Percentiles rank a stretch among this genome's conserved stretches.
phyloP scores from a whole-genome alignment of 331 rosid genomes.

The Dryas integrifolia region DNA sequence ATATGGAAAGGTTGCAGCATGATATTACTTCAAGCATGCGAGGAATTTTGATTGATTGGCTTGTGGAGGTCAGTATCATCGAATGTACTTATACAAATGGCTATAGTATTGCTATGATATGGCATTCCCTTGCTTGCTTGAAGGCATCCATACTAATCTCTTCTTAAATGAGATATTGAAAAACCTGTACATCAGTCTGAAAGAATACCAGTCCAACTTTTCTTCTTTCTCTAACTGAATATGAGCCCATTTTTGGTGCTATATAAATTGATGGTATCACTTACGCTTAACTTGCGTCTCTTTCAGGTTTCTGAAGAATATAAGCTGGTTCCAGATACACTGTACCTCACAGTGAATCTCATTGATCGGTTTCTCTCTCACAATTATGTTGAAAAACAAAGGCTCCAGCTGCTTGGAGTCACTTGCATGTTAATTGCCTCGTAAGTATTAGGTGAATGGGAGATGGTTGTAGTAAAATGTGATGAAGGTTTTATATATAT shows the following conservation, averaged over 20 bases:
- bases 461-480: constrained; percentile 12
- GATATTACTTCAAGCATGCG: constrained; percentile 80
- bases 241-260: neutral
- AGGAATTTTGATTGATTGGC: constrained; percentile 84
- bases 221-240: neutral
- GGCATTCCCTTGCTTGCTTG: constrained; percentile 2
- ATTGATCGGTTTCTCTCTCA: constrained; percentile 85
- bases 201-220: neutral
- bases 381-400: constrained; percentile 51
- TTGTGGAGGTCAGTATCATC: constrained; percentile 72
- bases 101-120: neutral
- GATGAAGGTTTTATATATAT: constrained; percentile 1
- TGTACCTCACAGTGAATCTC: constrained; percentile 85
- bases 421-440: constrained; percentile 87
- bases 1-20: constrained; percentile 71
- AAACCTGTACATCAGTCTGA: neutral
- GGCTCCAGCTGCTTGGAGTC: constrained; percentile 85
- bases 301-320: constrained; percentile 91
- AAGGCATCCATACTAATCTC: neutral
- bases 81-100: neutral
- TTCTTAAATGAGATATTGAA: neutral
- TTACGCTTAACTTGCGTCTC: constrained; percentile 6
- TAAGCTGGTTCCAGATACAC: constrained; percentile 82
- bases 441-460: constrained; percentile 51
- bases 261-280: neutral